Conservation (phyloP, 495 filamentous ascomycete species). For the Lasiosphaeria miniovina region DNA sequence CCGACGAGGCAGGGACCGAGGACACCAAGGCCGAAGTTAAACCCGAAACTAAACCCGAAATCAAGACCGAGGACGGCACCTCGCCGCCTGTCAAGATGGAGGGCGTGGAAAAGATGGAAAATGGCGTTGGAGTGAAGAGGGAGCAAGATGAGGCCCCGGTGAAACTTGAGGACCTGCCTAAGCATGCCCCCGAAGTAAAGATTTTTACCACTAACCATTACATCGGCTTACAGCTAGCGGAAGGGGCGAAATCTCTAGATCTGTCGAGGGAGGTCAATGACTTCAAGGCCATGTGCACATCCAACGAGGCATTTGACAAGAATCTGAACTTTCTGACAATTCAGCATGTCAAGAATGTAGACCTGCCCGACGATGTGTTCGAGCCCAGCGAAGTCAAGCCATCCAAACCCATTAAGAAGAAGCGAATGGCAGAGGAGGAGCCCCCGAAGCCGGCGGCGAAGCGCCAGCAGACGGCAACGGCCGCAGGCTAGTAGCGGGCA, state of each 20-base stretch:
- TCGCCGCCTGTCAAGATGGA: conserved; percentile 16
- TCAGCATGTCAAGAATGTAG: conserved; percentile 73
- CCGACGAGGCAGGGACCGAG: conserved; percentile 49
- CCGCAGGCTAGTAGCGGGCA: conserved; percentile 10
- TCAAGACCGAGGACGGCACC: conserved; percentile 20
- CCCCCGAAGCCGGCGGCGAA: conserved; percentile 18
- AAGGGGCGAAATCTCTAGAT: conserved; percentile 58
- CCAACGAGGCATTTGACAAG: conserved; percentile 61
- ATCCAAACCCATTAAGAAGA: conserved; percentile 54
- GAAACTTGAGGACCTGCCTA: conserved; percentile 26
- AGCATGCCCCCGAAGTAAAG: conserved; percentile 19
- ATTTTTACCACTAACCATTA: conserved; percentile 36
- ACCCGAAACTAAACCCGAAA: conserved; percentile 39
- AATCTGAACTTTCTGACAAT: conserved; percentile 62
- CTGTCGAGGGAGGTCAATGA: conserved; percentile 69
- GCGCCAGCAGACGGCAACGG: conserved; percentile 35
- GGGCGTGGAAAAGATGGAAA: conserved; percentile 20
- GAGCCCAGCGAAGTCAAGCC: conserved; percentile 73
- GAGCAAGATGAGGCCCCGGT: conserved; percentile 17
- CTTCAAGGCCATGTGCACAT: conserved; percentile 68
- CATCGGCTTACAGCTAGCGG: conserved; percentile 32
- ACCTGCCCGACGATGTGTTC: conserved; percentile 88
- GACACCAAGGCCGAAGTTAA: conserved; percentile 39
- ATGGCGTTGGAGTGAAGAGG: conserved; percentile 12
- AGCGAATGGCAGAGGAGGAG: conserved; percentile 28